Evolutionary conservation across 805 yeast species (phyloP).

Genomic region (Kregervanrija pseudodelftensis): DNA sequence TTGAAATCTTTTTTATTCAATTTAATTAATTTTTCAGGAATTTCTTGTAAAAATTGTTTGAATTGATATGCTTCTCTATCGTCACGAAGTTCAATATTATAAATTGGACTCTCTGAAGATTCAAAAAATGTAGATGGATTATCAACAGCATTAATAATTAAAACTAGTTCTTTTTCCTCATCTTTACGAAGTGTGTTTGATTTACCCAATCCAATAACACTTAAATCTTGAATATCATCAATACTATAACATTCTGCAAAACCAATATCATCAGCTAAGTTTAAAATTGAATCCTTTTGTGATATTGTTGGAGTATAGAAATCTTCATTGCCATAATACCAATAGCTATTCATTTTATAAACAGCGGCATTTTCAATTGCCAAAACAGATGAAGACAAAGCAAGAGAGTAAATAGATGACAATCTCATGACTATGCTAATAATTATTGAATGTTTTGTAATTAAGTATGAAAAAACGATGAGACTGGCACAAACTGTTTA

Average conservation of each 20-base stretch:
- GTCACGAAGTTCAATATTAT: slow-evolving; percentile 14
- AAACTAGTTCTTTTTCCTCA: slow-evolving; percentile 21
- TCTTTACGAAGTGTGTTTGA: neutral
- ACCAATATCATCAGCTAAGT: slow-evolving; percentile 40
- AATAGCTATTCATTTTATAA: slow-evolving; percentile 10
- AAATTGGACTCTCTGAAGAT: slow-evolving; percentile 15
- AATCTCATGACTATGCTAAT: too few species aligned
- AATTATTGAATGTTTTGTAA: too few species aligned
- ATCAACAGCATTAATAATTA: slow-evolving; percentile 37
- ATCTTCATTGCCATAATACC: neutral
- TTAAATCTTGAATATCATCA: slow-evolving; percentile 21
- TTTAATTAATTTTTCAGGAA: slow-evolving; percentile 18
- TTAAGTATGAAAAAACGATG: too few species aligned
- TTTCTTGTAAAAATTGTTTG: slow-evolving; percentile 18
- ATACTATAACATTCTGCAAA: slow-evolving; percentile 31
- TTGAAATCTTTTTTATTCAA: slow-evolving; percentile 7
- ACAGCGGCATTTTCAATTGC: slow-evolving; percentile 23
- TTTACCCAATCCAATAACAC: slow-evolving; percentile 18
- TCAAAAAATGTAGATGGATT: slow-evolving; percentile 26
- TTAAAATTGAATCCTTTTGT: slow-evolving; percentile 31
- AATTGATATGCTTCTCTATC: slow-evolving; percentile 14
- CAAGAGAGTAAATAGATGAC: neutral
- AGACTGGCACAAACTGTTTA: too few species aligned
- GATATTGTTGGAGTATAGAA: slow-evolving; percentile 12
- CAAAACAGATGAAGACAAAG: slow-evolving; percentile 1